A percentile compares a stretch with the other conserved stretches of the same genome.
Conservation (phyloP, 2,329 filamentous ascomycete species). For the Epichloe uncinata region DNA sequence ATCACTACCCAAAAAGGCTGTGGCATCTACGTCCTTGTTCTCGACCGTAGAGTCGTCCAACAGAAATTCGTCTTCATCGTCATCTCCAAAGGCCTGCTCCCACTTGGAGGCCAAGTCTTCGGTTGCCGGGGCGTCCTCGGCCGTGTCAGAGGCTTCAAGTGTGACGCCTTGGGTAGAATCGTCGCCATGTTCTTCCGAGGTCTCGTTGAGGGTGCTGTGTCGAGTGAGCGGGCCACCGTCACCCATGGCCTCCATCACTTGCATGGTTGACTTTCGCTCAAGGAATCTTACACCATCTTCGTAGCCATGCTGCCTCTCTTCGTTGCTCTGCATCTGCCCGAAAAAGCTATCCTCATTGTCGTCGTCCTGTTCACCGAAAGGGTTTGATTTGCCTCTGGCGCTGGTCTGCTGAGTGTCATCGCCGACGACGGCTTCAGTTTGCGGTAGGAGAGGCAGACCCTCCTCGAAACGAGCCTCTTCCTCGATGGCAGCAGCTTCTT, state of each 20-base stretch:
- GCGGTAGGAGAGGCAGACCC: conserved; percentile 49
- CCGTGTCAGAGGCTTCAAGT: not conserved
- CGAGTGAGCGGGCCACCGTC: conserved; percentile 20
- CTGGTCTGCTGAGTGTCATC: conserved; percentile 7
- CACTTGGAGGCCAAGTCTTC: conserved; percentile 69
- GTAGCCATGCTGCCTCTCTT: conserved; percentile 8
- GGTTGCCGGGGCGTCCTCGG: conserved; percentile 18
- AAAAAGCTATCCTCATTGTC: conserved; percentile 53
- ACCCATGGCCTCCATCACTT: conserved; percentile 42
- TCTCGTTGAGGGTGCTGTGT: conserved; percentile 20
- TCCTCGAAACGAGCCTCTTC: conserved; percentile 54
- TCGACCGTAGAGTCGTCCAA: conserved; percentile 39
- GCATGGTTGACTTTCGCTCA: conserved; percentile 57
- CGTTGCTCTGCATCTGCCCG: conserved; percentile 29
- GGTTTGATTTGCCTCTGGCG: conserved; percentile 12
- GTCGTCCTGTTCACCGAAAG: conserved; percentile 31
- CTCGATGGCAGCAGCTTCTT: conserved; percentile 26
- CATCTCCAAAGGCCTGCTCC: conserved; percentile 67
- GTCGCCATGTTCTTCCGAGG: conserved; percentile 13
- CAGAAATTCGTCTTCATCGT: conserved; percentile 55
- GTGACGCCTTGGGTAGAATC: conserved; percentile 8
- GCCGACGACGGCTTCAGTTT: conserved; percentile 9
- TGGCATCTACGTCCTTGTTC: conserved; percentile 39
- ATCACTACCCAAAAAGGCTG: conserved; percentile 65
- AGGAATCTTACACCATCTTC: conserved; percentile 22